These are phyloP conservation scores for Diaporthe vexans DNA, from an alignment of 2,329 filamentous ascomycete genomes.

Conservation along the genomic window DNA sequence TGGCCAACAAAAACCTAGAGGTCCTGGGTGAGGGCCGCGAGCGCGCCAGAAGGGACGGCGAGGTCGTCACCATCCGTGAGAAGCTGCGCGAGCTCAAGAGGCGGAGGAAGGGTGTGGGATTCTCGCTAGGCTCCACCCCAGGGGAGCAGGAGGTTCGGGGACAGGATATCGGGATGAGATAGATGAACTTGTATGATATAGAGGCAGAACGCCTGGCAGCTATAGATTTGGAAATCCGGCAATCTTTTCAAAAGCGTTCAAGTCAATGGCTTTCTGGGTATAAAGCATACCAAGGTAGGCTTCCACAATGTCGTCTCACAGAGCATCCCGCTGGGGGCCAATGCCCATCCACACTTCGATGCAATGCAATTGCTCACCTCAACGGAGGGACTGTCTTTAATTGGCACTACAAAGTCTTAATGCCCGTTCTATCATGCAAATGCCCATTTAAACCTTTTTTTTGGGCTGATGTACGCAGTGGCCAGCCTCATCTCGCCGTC, in stretches of 20 bases:
- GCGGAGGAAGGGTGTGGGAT: constrained; percentile 45
- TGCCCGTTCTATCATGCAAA: constrained; percentile 18
- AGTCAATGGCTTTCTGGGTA: background rate
- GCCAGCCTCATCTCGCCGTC: constrained; percentile 26
- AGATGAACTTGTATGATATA: background rate
- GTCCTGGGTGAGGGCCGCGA: constrained; percentile 64
- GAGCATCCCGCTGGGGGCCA: no score
- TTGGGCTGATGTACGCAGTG: background rate
- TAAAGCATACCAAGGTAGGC: background rate
- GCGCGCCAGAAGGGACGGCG: constrained; percentile 59
- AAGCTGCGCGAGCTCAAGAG: constrained; percentile 58
- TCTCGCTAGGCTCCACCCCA: background rate
- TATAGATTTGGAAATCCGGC: background rate
- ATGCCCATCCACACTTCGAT: no score
- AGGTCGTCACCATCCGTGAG: constrained; percentile 59
- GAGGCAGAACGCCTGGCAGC: background rate
- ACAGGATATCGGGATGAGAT: constrained; percentile 38
- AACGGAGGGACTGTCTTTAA: background rate
- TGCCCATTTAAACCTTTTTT: background rate
- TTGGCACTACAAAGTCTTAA: background rate
- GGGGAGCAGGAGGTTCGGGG: background rate
- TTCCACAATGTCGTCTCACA: background rate
- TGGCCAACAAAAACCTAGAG: constrained; percentile 64
- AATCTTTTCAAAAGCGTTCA: background rate
- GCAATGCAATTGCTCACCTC: no score